A percentile compares a stretch with the other conserved stretches of the same genome.
phyloP scores from a whole-genome alignment of 2,329 filamentous ascomycete species.

The Exophiala sp. region DNA sequence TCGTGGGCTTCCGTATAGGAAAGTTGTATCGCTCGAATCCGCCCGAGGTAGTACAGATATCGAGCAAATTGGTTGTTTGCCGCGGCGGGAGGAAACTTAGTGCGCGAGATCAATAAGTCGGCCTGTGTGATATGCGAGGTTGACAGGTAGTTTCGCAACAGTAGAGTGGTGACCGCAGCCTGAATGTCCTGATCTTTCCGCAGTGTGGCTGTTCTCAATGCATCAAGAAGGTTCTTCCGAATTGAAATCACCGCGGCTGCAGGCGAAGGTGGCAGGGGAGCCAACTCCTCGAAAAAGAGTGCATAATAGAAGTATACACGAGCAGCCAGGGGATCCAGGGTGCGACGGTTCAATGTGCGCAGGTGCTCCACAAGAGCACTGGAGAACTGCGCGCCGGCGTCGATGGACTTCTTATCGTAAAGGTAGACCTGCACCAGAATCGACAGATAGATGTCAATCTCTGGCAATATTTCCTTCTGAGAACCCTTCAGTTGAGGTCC shows the following conservation, averaged over 20 bases:
- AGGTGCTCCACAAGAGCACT: slow-evolving; percentile 75
- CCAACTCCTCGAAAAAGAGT: slow-evolving; percentile 86
- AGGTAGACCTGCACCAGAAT: slow-evolving; percentile 83
- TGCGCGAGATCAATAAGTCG: slow-evolving; percentile 90
- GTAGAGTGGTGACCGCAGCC: slow-evolving; percentile 86
- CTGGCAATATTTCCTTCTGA: slow-evolving; percentile 70
- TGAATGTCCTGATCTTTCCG: slow-evolving; percentile 97
- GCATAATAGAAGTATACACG: slow-evolving; percentile 98
- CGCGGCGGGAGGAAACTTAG: slow-evolving; percentile 86
- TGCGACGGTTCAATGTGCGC: slow-evolving; percentile 84
- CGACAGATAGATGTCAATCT: slow-evolving; percentile 82
- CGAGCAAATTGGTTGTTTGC: slow-evolving; percentile 97
- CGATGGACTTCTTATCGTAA: slow-evolving; percentile 74
- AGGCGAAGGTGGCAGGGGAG: slow-evolving; percentile 79
- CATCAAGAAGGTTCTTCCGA: slow-evolving; percentile 76
- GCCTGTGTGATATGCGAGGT: slow-evolving; percentile 97
- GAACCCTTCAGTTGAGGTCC: slow-evolving; percentile 58
- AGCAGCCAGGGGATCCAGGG: slow-evolving; percentile 84
- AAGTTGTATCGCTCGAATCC: slow-evolving; percentile 92
- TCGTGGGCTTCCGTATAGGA: slow-evolving; percentile 96
- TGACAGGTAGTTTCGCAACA: slow-evolving; percentile 90
- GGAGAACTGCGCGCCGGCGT: slow-evolving; percentile 79
- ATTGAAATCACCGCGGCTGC: slow-evolving; percentile 82
- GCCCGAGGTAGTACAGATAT: slow-evolving; percentile 94
- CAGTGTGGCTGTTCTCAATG: slow-evolving; percentile 88